Base-by-base conservation (phyloP, 1,284 basidiomycete species). In the Irpex lacteus region DNA sequence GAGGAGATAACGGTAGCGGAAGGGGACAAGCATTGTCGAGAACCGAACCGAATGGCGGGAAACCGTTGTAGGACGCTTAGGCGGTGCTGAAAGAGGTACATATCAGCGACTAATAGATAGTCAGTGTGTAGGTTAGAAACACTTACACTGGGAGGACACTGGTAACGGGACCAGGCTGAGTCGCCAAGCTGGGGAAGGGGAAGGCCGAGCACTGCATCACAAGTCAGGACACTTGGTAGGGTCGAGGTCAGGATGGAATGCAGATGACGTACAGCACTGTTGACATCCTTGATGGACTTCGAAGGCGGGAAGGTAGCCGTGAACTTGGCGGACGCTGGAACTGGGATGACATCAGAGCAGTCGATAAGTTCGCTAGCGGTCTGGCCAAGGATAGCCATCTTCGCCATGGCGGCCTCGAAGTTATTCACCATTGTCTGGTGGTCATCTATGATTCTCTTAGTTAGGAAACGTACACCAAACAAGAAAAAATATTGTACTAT, bases 261-360 rank as follows among this genome's bases (percentile, higher is more conserved):
- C 2, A 11, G 4, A 15, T 3, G 8, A 53, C 50, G 54, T 34
- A 76, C 75, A 40, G 75, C 74, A 40, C 75, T 74, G 66, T 79
- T 74, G 54, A 80, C 71, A 63, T 78, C 75, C n/a, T 61, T 67
- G 62, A 69, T 65, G n/a, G 65, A 69, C 62, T 73, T 70, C 2
- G 75, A 75, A 59, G 77, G 76, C 26, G 78, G 78, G 65, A 80
- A 70, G 67, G 74, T 73, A 38, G 69, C 74, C 7, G 11, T 11
- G 37, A 19, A 38, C 49, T 54, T 32, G 37, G 21, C 50, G 18
- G 50, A 38, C 3, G 18, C 26, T 11, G 59, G 55, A 9, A 37
- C 40, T 19, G 66, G 63, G 53, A 65, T 63, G 37, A 72, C 67
- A 60, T 71, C 71, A 54, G 70, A 69, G 69, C 71, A 72, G 67